phyloP scores from a whole-genome alignment of 306 rosid genomes.

The Chamaecrista fasciculata region DNA sequence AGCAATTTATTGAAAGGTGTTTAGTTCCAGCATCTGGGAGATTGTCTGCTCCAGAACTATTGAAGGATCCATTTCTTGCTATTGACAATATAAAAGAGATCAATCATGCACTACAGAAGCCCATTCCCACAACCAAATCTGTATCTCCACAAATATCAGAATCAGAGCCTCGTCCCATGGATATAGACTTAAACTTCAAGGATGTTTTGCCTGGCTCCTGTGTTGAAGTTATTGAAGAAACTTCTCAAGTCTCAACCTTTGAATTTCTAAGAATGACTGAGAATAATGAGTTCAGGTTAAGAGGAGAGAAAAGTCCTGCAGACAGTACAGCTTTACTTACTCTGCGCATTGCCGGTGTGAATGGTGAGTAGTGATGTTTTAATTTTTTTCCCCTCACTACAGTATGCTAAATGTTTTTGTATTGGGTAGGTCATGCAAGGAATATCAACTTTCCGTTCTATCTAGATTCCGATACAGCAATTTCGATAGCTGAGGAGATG shows the following conservation, averaged over 20 bases:
- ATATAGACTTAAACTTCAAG: conserved; percentile 48
- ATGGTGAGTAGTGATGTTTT: conserved; percentile 53
- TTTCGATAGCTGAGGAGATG: conserved; percentile 89
- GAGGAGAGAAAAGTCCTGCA: conserved; percentile 53
- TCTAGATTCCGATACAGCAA: conserved; percentile 64
- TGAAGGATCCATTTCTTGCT: conserved; percentile 83
- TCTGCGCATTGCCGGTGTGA: conserved; percentile 54
- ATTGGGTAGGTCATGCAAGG: conserved; percentile 59
- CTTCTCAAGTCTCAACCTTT: conserved; percentile 37
- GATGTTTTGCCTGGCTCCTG: conserved; percentile 42
- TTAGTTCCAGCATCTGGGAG: conserved; percentile 75
- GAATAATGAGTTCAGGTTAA: conserved; percentile 57
- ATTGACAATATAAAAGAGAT: conserved; percentile 44
- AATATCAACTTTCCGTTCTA: conserved; percentile 83
- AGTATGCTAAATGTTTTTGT: conserved; percentile 18
- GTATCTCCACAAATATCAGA: conserved; percentile 38
- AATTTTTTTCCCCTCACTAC: neutral
- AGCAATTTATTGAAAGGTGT: conserved; percentile 86
- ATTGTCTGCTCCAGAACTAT: conserved; percentile 64
- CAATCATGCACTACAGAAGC: conserved; percentile 10
- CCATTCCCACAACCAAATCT: conserved; percentile 28
- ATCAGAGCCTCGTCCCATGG: conserved; percentile 56
- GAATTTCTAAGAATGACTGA: conserved; percentile 46
- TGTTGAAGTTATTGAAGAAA: conserved; percentile 30
- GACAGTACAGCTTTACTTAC: conserved; percentile 45